Base-by-base conservation (phyloP, 345 rosid genomes). In the Aegle marmelos region DNA sequence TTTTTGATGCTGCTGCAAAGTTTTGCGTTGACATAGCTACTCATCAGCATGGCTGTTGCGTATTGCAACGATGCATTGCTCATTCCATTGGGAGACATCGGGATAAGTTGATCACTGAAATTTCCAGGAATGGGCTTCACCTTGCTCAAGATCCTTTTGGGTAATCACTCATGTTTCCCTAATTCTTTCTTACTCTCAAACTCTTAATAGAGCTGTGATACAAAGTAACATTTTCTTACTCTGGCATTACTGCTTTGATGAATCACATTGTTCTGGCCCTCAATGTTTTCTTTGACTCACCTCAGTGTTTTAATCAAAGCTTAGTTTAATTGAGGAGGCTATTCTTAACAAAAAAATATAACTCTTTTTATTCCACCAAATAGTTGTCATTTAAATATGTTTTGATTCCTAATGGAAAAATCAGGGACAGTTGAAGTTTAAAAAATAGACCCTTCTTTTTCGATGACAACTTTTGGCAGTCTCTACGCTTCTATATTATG, bases 61-160 rank as follows among this genome's bases (percentile, higher is more conserved):
- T 92, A 34, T 81, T 89, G 88, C 94, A 92, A 58, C 77, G 87
- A 37, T 91, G 97, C 78, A 78, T 92, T 79, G 84, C 83, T 77
- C 85, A 86, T 82, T 85, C 92, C 68, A 68, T 16, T 36, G 92
- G 90, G 69, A 82, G 36, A 60, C 86, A 79, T 74, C 86, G 80
- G 65, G 90, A 91, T 31, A 86, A 83, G 76, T 81, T 92, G 45
- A 79, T 89, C 1, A 58, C 77, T 53, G 91, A 85, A 85, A 83
- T 92, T 74, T 84, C 88, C 22, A 85, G 72, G 72, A 80, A 92
- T 57, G 81, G 89, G 3, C 89, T 87, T 78, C 83, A 64, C 24
- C 95, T 92, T 76, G 86, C 94, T 76, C 93, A 87, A 79, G 91
- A 92, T 88, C 92, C 90, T 68, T 92, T 85, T 30, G 95, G 97